Base-by-base conservation (phyloP, 495 filamentous ascomycete genomes). In the Trichoderma orchidacearum region DNA sequence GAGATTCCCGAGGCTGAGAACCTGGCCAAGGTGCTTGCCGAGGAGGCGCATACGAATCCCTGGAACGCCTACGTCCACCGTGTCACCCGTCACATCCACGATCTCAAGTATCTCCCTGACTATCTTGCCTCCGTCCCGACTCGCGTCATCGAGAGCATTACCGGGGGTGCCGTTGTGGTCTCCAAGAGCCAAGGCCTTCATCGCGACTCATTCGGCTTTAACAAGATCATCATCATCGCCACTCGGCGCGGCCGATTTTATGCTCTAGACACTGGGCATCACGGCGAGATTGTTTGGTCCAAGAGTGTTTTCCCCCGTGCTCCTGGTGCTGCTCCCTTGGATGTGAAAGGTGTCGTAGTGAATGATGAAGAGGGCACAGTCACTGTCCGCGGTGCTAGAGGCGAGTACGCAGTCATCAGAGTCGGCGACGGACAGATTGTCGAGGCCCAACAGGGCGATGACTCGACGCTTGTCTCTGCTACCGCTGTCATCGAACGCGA, bases 41-140 rank as follows among this genome's bases (percentile, higher is more conserved):
- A 84, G 7, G 93, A 99, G 68, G 86, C 85, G 9, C 87, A 96
- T 63, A 84, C 83, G 66, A 92, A 85, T 63, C 70, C 89, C 11
- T 62, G 84, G 17, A 75, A 78, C 38, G 93, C 94, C 15, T 99
- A 96, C 63, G 73, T 91, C 34, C 91, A 96, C 69, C 83, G 93
- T 2, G 76, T 95, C 12, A 85, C 82, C 59, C 84, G 93, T 41
- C 93, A 99, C 64, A 56, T 86, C 8, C 73, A 79, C 34, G 92
- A 96, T 60, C 78, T 97, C 34, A 72, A 86, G 62, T 72, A 88
- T 62, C 75, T 96, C n/a, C 90, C 89, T 4, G 77, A 75, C 0
- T 94, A 84, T 74, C 67, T 93, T 12, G 73, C 81, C 62, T 70
- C 70, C 21, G 72, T 92, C 21, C 86, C 87, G 9, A 62, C 68